phyloP scores from a whole-genome alignment of 2,329 filamentous ascomycete species.

The Capronia coronata region DNA sequence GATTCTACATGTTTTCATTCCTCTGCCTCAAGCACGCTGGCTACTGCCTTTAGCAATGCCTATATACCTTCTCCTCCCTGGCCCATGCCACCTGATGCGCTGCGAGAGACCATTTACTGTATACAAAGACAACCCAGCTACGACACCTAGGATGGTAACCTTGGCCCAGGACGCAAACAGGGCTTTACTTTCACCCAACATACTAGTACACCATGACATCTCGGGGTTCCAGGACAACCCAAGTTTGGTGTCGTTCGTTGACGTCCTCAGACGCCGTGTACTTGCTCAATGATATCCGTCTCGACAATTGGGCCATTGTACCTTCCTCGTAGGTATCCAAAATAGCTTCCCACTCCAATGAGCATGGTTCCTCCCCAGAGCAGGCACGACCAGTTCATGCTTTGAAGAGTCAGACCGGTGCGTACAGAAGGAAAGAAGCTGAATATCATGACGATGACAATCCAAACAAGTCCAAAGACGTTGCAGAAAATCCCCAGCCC shows the following conservation, averaged over 20 bases:
- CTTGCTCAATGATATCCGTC: slow-evolving; percentile 19
- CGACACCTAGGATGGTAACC: too few species aligned
- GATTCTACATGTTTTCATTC: too few species aligned
- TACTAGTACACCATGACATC: too few species aligned
- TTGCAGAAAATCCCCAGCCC: slow-evolving; percentile 38
- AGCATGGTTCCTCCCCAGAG: slow-evolving; percentile 38
- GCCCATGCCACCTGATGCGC: too few species aligned
- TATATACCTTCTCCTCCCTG: too few species aligned
- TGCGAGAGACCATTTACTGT: too few species aligned
- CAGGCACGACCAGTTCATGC: slow-evolving; percentile 44
- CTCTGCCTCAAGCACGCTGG: too few species aligned
- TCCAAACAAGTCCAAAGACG: slow-evolving; percentile 38
- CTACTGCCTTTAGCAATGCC: too few species aligned
- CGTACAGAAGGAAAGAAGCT: slow-evolving; percentile 38
- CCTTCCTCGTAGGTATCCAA: slow-evolving; percentile 29
- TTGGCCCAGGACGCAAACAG: too few species aligned
- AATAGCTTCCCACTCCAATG: slow-evolving; percentile 39
- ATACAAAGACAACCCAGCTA: too few species aligned
- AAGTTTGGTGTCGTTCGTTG: neutral
- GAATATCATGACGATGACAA: slow-evolving; percentile 40
- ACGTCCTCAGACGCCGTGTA: slow-evolving; percentile 9
- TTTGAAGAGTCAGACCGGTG: slow-evolving; percentile 31
- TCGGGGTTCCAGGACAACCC: neutral
- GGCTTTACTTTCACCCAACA: too few species aligned
- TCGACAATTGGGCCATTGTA: slow-evolving; percentile 32